phyloP scores from a whole-genome alignment of 805 yeast species.

The Pichia scutulata region DNA sequence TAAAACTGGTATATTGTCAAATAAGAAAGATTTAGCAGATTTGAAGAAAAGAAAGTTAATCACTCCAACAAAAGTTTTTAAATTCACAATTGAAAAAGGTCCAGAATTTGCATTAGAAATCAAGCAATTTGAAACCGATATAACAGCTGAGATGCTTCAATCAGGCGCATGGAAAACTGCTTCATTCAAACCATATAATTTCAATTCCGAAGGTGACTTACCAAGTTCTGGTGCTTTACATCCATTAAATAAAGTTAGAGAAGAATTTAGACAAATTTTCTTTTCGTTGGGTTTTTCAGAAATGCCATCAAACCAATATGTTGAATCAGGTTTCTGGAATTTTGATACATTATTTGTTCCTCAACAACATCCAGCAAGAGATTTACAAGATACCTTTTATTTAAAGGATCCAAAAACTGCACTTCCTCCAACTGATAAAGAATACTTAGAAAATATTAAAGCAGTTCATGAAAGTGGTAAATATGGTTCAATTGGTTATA shows the following conservation, averaged over 20 bases:
- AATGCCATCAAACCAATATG: slow-evolving; percentile 98
- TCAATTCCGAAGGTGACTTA: slow-evolving; percentile 85
- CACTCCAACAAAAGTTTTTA: slow-evolving; percentile 58
- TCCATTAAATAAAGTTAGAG: slow-evolving; percentile 93
- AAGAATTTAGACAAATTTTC: slow-evolving; percentile 96
- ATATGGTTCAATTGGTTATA: slow-evolving; percentile 93
- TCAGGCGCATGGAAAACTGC: slow-evolving; percentile 76
- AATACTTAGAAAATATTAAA: slow-evolving; percentile 70
- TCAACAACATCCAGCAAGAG: slow-evolving; percentile 99
- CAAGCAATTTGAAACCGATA: slow-evolving; percentile 80
- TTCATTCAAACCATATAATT: slow-evolving; percentile 90
- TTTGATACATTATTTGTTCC: slow-evolving; percentile 95
- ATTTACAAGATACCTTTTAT: slow-evolving; percentile 96
- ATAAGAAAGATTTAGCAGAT: slow-evolving; percentile 63
- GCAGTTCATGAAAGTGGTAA: slow-evolving; percentile 85
- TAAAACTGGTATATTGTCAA: slow-evolving; percentile 45
- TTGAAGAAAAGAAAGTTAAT: slow-evolving; percentile 91
- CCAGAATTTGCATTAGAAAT: slow-evolving; percentile 76
- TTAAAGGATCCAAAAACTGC: slow-evolving; percentile 86
- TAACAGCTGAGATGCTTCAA: slow-evolving; percentile 87
- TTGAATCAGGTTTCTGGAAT: slow-evolving; percentile 98
- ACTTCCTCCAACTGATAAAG: slow-evolving; percentile 71
- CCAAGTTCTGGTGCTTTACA: slow-evolving; percentile 91
- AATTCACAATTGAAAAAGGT: slow-evolving; percentile 74
- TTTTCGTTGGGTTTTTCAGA: slow-evolving; percentile 97